Conservation (phyloP, 1,139 yeast species). For the Yamadazyma taylorii region DNA sequence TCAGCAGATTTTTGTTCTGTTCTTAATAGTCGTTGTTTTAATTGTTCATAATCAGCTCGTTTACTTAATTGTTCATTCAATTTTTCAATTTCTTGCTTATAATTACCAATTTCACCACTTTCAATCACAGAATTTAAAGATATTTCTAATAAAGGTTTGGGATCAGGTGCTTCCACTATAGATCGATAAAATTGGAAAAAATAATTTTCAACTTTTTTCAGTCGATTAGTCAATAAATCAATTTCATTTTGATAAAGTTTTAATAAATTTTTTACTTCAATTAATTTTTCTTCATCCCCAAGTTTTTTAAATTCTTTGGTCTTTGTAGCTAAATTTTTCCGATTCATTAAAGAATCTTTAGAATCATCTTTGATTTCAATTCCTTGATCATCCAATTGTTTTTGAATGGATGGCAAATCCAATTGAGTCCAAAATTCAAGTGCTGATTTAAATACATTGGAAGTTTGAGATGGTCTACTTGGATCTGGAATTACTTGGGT, state of each 20-base stretch:
- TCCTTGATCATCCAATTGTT: slow-evolving; percentile 72
- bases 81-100: slow-evolving; percentile 53
- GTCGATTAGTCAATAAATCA: slow-evolving; percentile 75
- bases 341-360: slow-evolving; percentile 59
- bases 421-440: slow-evolving; percentile 76
- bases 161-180: slow-evolving; percentile 91
- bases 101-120: slow-evolving; percentile 51
- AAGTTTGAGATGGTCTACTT: slow-evolving; percentile 4
- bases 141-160: slow-evolving; percentile 73
- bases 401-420: slow-evolving; percentile 67
- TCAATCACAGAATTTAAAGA: slow-evolving; percentile 68
- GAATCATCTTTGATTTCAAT: slow-evolving; percentile 71
- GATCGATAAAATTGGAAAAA: slow-evolving; percentile 74
- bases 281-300: slow-evolving; percentile 62
- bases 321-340: slow-evolving; percentile 75
- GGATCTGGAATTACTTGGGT: background rate
- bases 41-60: slow-evolving; percentile 75
- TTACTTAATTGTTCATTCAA: slow-evolving; percentile 63
- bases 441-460: slow-evolving; percentile 46
- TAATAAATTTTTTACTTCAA: slow-evolving; percentile 63
- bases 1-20: slow-evolving; percentile 61
- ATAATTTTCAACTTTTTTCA: slow-evolving; percentile 69
- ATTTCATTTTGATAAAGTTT: slow-evolving; percentile 88
- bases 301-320: slow-evolving; percentile 83
- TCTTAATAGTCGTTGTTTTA: slow-evolving; percentile 60